Percentiles rank a stretch among this genome's conserved stretches.
phyloP scores from a whole-genome alignment of 2,329 filamentous ascomycete species.

The Aspergillus sclerotialis region DNA sequence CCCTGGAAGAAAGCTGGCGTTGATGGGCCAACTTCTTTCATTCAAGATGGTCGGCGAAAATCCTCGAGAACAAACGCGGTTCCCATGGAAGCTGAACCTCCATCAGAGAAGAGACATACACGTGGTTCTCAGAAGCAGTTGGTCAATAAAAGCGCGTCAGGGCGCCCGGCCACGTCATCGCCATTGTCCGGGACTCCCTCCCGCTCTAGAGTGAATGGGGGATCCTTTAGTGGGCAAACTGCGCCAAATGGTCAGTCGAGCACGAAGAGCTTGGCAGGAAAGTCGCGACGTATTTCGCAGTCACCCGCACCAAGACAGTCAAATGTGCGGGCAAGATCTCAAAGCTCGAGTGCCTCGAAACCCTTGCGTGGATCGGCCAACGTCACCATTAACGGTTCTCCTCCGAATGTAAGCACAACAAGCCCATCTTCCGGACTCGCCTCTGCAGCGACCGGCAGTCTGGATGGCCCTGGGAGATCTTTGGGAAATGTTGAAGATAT shows the following conservation, averaged over 20 bases:
- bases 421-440: constrained; percentile 20
- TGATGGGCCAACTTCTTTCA: constrained; percentile 81
- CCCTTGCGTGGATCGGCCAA: constrained; percentile 11
- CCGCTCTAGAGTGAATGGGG: constrained; percentile 23
- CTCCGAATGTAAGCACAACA: constrained; percentile 17
- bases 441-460: constrained; percentile 5
- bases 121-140: constrained; percentile 32
- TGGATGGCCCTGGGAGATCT: constrained; percentile 8
- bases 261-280: constrained; percentile 15
- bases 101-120: constrained; percentile 41
- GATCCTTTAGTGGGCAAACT: constrained; percentile 19
- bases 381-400: constrained; percentile 14
- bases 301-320: constrained; percentile 20
- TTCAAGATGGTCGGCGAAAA: constrained; percentile 55
- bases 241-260: constrained; percentile 23
- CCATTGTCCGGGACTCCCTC: constrained; percentile 23
- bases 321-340: constrained; percentile 23
- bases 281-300: constrained; percentile 16
- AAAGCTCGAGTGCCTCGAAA: constrained; percentile 17
- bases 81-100: constrained; percentile 41
- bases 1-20: constrained; percentile 86
- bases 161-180: constrained; percentile 22
- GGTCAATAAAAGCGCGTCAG: constrained; percentile 21
- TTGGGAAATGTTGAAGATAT: constrained; percentile 5
- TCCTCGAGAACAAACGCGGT: constrained; percentile 50